Percentiles rank a stretch among this genome's conserved stretches.
These are phyloP conservation scores for Desmodesmus armatus DNA, from an alignment of 139 green algal genomes.

Conservation along the genomic window DNA sequence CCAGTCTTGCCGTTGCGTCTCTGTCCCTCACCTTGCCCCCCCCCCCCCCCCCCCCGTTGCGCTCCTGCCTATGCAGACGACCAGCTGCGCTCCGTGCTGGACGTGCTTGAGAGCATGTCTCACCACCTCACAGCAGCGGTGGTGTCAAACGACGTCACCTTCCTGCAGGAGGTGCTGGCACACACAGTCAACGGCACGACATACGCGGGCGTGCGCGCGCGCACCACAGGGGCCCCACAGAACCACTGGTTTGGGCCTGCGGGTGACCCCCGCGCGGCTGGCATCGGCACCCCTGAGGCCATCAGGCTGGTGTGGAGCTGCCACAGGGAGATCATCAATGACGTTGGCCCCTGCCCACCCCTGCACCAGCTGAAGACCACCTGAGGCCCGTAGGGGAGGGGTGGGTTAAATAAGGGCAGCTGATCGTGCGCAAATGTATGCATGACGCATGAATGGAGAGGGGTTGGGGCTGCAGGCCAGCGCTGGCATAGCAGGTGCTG, in stretches of 20 bases:
- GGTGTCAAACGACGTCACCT: slow-evolving; percentile 78
- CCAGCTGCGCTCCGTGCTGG: slow-evolving; percentile 85
- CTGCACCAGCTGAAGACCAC: slow-evolving; percentile 11
- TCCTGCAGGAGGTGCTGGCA: slow-evolving; percentile 83
- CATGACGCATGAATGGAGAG: too few species aligned
- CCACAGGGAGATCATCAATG: slow-evolving; percentile 91
- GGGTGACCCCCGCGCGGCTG: slow-evolving; percentile 91
- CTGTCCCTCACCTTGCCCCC: background rate
- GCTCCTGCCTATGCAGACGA: slow-evolving; percentile 68
- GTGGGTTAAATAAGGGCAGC: too few species aligned
- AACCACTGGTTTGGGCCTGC: slow-evolving; percentile 99
- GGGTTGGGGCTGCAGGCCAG: too few species aligned
- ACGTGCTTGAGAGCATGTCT: slow-evolving; percentile 89
- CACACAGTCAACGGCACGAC: slow-evolving; percentile 99
- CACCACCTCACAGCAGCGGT: slow-evolving; percentile 94
- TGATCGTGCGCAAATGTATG: too few species aligned
- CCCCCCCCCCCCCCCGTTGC: background rate
- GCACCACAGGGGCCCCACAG: slow-evolving; percentile 96
- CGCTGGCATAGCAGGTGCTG: too few species aligned
- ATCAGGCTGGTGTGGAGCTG: slow-evolving; percentile 97
- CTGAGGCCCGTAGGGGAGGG: too few species aligned
- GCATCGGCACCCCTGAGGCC: slow-evolving; percentile 97
- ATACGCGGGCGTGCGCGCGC: slow-evolving; percentile 88
- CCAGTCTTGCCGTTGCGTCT: too few species aligned
- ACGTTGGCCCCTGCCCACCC: slow-evolving; percentile 69